Evolutionary conservation across 2,329 filamentous ascomycete species (phyloP).

Genomic region (Biscogniauxia marginata): DNA sequence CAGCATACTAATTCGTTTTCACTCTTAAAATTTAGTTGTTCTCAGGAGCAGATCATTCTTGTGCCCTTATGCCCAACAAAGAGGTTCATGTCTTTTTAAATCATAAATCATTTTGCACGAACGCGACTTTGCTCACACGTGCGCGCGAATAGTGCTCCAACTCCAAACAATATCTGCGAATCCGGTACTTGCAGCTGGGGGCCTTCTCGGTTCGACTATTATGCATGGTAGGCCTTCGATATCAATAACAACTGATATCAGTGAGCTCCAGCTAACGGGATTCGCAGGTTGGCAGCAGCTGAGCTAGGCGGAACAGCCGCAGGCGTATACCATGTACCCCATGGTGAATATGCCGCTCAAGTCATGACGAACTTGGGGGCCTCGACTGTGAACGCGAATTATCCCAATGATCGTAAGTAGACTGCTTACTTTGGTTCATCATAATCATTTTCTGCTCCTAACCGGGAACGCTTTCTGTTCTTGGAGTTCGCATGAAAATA

Average conservation of each 20-base stretch:
- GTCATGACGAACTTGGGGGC: constrained; percentile 51
- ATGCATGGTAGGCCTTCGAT: constrained; percentile 41
- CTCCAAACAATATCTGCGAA: constrained; percentile 48
- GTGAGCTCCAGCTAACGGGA: neutral
- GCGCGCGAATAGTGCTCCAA: neutral
- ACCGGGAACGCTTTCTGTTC: too few species aligned
- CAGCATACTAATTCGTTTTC: neutral
- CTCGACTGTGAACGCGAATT: constrained; percentile 50
- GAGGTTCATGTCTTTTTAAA: too few species aligned
- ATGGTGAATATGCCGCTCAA: constrained; percentile 57
- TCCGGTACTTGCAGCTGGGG: constrained; percentile 48
- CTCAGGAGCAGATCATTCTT: too few species aligned
- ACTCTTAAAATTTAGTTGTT: too few species aligned
- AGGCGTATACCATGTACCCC: constrained; percentile 57
- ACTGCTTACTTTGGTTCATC: too few species aligned
- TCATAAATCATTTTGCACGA: too few species aligned
- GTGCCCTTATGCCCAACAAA: too few species aligned
- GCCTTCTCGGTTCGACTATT: constrained; percentile 55
- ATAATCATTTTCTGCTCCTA: too few species aligned
- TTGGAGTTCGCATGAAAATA: too few species aligned
- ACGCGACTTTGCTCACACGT: neutral
- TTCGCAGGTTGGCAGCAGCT: constrained; percentile 34
- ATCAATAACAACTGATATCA: neutral
- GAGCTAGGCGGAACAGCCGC: constrained; percentile 35
- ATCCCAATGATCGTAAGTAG: constrained; percentile 48